Evolutionary conservation across 352 stramenopile species (phyloP).

Genomic region (Salisapilia sapeloensis): DNA sequence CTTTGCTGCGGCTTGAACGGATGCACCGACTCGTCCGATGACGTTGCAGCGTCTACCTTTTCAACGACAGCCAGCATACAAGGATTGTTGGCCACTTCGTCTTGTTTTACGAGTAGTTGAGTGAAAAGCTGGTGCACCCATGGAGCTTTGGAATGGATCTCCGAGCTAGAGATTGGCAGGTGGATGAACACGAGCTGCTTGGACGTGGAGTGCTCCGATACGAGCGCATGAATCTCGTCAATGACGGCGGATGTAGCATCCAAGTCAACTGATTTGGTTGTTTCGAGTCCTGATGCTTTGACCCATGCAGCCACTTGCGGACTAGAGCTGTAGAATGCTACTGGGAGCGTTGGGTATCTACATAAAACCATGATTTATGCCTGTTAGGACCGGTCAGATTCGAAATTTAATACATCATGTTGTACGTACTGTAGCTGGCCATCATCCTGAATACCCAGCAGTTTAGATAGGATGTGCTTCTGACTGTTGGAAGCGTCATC

Average conservation of each 20-base stretch:
- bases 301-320: constrained; percentile 10
- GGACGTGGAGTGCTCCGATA: constrained; percentile 9
- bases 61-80: constrained; percentile 32
- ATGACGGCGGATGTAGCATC: constrained; percentile 1
- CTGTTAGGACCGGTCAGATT: constrained; percentile 1
- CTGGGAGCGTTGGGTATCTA: constrained; percentile 42
- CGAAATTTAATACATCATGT: background rate
- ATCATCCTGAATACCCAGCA: constrained; percentile 16
- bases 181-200: constrained; percentile 50
- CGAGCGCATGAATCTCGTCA: constrained; percentile 9
- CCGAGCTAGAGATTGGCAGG: constrained; percentile 6
- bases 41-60: constrained; percentile 6
- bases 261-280: constrained; percentile 7
- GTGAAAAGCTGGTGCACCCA: constrained; percentile 26
- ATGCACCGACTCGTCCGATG: constrained; percentile 7
- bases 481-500: too few relatives aligned
- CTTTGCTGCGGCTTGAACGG: constrained; percentile 47
- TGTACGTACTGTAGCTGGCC: constrained; percentile 10
- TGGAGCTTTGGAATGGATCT: constrained; percentile 7
- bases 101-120: constrained; percentile 12
- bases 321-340: constrained; percentile 38
- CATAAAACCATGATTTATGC: background rate
- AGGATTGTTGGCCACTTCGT: constrained; percentile 10
- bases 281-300: constrained; percentile 11
- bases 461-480: constrained; percentile 9